Evolutionary conservation across 169 alveolate species (phyloP).

Genomic region (Eimeria brunetti): DNA sequence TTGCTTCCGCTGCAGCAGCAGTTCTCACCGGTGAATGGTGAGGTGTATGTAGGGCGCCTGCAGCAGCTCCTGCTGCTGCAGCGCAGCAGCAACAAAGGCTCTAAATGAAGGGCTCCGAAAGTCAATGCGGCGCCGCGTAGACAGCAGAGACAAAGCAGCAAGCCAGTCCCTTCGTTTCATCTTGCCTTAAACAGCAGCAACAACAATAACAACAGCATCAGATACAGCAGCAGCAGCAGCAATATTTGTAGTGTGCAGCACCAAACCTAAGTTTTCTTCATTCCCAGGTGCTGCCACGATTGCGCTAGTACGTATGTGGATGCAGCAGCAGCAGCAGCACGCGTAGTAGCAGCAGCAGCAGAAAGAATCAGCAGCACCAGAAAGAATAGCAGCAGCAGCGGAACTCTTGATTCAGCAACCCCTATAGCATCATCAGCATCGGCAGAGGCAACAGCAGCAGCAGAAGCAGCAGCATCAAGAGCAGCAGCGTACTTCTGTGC

Average conservation of each 20-base stretch:
- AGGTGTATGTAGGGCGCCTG: slow-evolving; percentile 56
- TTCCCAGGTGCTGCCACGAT: too few species aligned
- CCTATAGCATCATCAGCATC: background rate
- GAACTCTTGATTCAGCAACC: background rate
- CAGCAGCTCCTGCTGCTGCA: slow-evolving; percentile 46
- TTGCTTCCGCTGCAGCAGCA: background rate
- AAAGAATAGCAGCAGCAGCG: background rate
- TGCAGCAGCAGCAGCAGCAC: background rate
- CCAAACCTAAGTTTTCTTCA: too few species aligned
- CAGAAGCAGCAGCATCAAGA: background rate
- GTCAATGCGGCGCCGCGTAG: slow-evolving; percentile 74
- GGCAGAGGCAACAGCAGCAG: background rate
- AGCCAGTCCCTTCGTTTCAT: slow-evolving; percentile 70
- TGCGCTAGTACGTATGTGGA: too few species aligned
- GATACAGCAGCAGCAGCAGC: background rate
- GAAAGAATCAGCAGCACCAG: background rate
- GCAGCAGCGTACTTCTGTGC: slow-evolving; percentile 26
- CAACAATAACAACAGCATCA: background rate
- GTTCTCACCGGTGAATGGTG: slow-evolving; percentile 53
- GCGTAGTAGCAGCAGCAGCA: background rate
- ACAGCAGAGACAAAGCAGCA: slow-evolving; percentile 64
- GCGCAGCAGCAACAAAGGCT: slow-evolving; percentile 40
- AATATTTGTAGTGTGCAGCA: background rate
- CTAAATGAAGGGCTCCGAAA: slow-evolving; percentile 21
- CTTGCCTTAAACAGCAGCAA: slow-evolving; percentile 31